phyloP scores from a whole-genome alignment of 108 stramenopile genomes.

The Nitzschia inconspicua region DNA sequence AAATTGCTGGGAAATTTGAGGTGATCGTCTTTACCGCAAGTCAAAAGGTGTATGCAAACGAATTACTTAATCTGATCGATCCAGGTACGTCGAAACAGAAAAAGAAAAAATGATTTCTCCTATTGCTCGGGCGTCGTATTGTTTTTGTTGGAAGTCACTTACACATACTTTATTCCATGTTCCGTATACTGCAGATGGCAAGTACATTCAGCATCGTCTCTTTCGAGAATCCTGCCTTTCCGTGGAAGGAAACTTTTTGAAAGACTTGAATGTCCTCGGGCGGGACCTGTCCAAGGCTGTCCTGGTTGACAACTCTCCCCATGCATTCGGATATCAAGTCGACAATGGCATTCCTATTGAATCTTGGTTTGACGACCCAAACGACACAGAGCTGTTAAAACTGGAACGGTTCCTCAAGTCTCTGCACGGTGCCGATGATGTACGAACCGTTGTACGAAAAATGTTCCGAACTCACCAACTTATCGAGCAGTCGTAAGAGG shows the following conservation, averaged over 20 bases:
- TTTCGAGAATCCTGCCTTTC: constrained; percentile 94
- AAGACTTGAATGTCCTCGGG: constrained; percentile 88
- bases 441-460: constrained; percentile 63
- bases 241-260: constrained; percentile 85
- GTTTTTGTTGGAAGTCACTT: background rate
- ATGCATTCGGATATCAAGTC: constrained; percentile 90
- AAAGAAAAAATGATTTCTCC: background rate
- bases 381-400: constrained; percentile 89
- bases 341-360: constrained; percentile 99
- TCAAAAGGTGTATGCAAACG: constrained; percentile 94
- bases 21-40: constrained; percentile 95
- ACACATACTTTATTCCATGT: background rate
- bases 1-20: constrained; percentile 81
- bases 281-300: constrained; percentile 80
- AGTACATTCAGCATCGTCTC: constrained; percentile 85
- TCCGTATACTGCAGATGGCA: constrained; percentile 47
- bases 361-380: constrained; percentile 95
- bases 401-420: constrained; percentile 83
- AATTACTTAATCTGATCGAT: constrained; percentile 92
- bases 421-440: constrained; percentile 75
- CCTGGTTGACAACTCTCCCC: constrained; percentile 95
- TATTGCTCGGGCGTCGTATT: background rate
- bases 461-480: constrained; percentile 63
- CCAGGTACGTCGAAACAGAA: constrained; percentile 54
- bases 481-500: constrained; percentile 51